Evolutionary conservation across 2,329 filamentous ascomycete species (phyloP).

Genomic region (Epichloe coenophiala): DNA sequence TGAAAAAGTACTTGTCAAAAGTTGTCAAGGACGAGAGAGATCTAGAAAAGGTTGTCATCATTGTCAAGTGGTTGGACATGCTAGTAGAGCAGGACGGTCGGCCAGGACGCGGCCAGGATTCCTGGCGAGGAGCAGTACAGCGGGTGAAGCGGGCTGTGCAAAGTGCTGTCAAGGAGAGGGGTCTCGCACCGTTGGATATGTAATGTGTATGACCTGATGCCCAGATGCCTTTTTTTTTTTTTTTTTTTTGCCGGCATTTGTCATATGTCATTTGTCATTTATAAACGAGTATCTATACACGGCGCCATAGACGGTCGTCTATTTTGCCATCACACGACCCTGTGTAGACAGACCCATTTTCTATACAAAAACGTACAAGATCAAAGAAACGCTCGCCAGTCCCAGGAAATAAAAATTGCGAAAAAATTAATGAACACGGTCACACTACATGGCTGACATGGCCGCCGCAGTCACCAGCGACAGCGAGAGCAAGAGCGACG

Average conservation of each 20-base stretch:
- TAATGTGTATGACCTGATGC: conserved; percentile 5
- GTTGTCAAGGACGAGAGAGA: conserved; percentile 68
- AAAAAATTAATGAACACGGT: background rate
- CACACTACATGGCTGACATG: background rate
- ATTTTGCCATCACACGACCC: too few species aligned
- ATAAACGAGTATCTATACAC: too few species aligned
- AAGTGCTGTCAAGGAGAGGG: conserved; percentile 42
- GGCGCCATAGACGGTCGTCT: too few species aligned
- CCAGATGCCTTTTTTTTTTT: background rate
- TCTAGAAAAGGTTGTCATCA: conserved; percentile 56
- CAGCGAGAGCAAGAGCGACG: background rate
- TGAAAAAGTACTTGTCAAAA: conserved; percentile 56
- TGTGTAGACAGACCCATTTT: too few species aligned
- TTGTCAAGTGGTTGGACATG: conserved; percentile 55
- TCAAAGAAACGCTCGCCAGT: background rate
- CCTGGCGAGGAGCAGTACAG: conserved; percentile 33
- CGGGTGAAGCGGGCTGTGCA: conserved; percentile 38
- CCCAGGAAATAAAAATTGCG: background rate
- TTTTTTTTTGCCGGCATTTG: background rate
- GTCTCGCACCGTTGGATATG: conserved; percentile 38
- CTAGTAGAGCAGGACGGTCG: conserved; percentile 36
- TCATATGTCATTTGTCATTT: background rate
- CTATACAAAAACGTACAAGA: background rate
- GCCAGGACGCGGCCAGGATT: conserved; percentile 22
- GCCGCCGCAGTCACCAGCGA: background rate